Conservation (phyloP, 345 rosid species). For the Zanthoxylum bungeanum region DNA sequence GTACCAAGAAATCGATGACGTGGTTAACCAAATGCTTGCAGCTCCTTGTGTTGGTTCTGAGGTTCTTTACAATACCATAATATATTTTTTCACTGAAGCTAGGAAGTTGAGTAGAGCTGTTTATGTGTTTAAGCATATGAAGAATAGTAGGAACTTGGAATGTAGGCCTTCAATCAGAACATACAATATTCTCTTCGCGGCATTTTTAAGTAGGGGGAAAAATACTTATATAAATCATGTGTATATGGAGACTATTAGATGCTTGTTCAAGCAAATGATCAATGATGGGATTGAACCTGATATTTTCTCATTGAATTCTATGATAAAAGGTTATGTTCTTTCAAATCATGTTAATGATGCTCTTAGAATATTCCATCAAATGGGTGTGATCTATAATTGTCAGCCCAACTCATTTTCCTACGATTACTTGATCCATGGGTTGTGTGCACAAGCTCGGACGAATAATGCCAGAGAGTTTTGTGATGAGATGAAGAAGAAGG, state of each 20-base stretch:
- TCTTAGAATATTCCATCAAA: constrained; percentile 84
- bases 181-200: constrained; percentile 70
- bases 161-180: constrained; percentile 76
- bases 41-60: constrained; percentile 61
- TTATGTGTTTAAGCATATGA: constrained; percentile 79
- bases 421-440: constrained; percentile 79
- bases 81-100: constrained; percentile 73
- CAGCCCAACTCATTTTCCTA: constrained; percentile 73
- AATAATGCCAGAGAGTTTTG: constrained; percentile 68
- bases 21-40: constrained; percentile 75
- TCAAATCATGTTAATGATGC: constrained; percentile 94
- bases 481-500: constrained; percentile 70
- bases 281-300: constrained; percentile 82
- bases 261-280: constrained; percentile 81
- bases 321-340: constrained; percentile 85
- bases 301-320: constrained; percentile 52
- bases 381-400: constrained; percentile 68
- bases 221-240: constrained; percentile 68
- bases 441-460: constrained; percentile 84
- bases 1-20: constrained; percentile 82
- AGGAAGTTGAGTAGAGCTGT: constrained; percentile 84
- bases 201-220: constrained; percentile 68
- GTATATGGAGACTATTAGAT: constrained; percentile 79
- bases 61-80: constrained; percentile 63
- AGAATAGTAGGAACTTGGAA: constrained; percentile 45